phyloP scores from a whole-genome alignment of 2,329 filamentous ascomycete species.

The Chrysosporium queenslandicum region DNA sequence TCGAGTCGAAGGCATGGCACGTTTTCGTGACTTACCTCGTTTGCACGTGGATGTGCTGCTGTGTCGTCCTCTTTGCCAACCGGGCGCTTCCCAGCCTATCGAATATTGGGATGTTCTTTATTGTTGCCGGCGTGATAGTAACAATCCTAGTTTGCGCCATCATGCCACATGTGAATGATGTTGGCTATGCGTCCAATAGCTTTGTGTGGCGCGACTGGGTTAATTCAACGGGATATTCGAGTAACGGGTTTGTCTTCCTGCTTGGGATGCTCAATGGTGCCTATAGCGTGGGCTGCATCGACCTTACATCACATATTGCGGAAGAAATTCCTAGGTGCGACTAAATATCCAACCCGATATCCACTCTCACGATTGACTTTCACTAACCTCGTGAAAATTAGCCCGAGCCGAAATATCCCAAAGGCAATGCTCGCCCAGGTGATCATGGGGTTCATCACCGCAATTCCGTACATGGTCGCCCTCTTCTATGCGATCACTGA shows the following conservation, averaged over 20 bases:
- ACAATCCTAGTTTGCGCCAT: constrained; percentile 45
- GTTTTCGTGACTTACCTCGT: constrained; percentile 50
- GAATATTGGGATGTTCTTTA: constrained; percentile 48
- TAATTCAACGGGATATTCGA: constrained; percentile 36
- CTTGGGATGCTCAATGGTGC: constrained; percentile 60
- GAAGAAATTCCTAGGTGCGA: constrained; percentile 51
- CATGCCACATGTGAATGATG: constrained; percentile 42
- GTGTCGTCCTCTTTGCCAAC: constrained; percentile 51
- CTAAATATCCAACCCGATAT: no score
- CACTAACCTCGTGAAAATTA: no score
- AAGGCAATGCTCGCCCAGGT: constrained; percentile 44
- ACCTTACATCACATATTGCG: constrained; percentile 54
- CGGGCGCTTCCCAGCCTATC: constrained; percentile 41
- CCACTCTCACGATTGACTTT: no score
- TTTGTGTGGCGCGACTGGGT: constrained; percentile 50
- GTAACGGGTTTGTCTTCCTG: constrained; percentile 54
- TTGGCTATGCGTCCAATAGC: constrained; percentile 39
- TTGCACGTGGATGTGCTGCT: constrained; percentile 47
- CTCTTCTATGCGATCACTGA: constrained; percentile 44
- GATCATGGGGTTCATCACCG: constrained; percentile 39
- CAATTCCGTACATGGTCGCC: constrained; percentile 42
- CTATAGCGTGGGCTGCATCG: constrained; percentile 56
- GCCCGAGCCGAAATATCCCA: constrained; percentile 38
- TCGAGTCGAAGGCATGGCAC: constrained; percentile 46
- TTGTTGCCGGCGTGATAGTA: constrained; percentile 44